Percentiles rank a stretch among this genome's conserved stretches.
phyloP scores from a whole-genome alignment of 2,329 filamentous ascomycete genomes.

The Lasiodiplodia hormozganensis region DNA sequence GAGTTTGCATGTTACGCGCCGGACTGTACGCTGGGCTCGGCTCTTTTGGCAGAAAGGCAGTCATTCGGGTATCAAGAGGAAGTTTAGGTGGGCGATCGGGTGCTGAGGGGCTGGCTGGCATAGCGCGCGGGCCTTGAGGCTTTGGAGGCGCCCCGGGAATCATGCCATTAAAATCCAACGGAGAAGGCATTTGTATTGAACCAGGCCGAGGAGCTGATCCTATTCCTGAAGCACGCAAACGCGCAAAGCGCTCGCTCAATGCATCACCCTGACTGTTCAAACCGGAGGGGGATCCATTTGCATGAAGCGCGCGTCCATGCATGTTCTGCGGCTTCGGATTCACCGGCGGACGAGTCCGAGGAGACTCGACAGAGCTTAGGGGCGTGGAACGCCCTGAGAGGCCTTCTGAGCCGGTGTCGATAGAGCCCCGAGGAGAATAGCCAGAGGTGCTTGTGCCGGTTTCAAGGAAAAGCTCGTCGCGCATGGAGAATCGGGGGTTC shows the following conservation, averaged over 20 bases:
- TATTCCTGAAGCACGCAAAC: slow-evolving; percentile 33
- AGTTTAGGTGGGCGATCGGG: slow-evolving; percentile 53
- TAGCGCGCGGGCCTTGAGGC: slow-evolving; percentile 36
- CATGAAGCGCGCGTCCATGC: slow-evolving; percentile 45
- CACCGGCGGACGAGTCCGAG: slow-evolving; percentile 42
- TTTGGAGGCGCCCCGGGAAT: slow-evolving; percentile 31
- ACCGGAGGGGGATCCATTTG: slow-evolving; percentile 14
- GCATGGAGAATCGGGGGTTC: slow-evolving; percentile 30
- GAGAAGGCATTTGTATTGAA: slow-evolving; percentile 51
- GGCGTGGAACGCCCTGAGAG: slow-evolving; percentile 35
- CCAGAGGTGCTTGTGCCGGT: slow-evolving; percentile 33
- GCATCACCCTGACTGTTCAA: slow-evolving; percentile 34
- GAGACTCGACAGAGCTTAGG: slow-evolving; percentile 35
- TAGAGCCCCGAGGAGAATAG: slow-evolving; percentile 29
- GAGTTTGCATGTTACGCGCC: slow-evolving; percentile 73
- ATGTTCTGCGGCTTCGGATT: slow-evolving; percentile 73
- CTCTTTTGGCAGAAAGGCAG: slow-evolving; percentile 69
- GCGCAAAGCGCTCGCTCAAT: slow-evolving; percentile 48
- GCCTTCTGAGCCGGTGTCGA: slow-evolving; percentile 37
- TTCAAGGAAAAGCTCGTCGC: slow-evolving; percentile 29
- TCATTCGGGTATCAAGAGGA: slow-evolving; percentile 58
- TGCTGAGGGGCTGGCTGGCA: slow-evolving; percentile 51
- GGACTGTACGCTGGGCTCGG: slow-evolving; percentile 81
- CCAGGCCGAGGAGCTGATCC: slow-evolving; percentile 1
- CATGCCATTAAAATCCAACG: slow-evolving; percentile 42